Evolutionary conservation across 2,329 filamentous ascomycete species (phyloP).

Genomic region (Fusarium burgessii): DNA sequence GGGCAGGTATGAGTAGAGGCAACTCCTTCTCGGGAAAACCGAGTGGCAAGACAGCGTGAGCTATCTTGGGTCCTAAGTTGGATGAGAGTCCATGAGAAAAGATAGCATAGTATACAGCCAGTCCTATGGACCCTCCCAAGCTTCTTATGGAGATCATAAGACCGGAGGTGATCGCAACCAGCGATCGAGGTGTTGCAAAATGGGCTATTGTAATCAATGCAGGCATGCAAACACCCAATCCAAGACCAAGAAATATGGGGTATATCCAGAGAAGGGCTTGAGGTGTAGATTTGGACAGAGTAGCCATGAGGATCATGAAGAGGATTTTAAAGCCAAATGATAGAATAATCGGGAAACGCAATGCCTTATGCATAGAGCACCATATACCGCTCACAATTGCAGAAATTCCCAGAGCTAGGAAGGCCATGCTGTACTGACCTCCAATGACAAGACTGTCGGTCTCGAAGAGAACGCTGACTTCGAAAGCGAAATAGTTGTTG

Average conservation of each 20-base stretch:
- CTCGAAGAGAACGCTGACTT: neutral
- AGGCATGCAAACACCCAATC: neutral
- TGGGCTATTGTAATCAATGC: constrained; percentile 4
- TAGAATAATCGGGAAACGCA: neutral
- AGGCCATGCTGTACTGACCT: neutral
- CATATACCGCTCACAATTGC: neutral
- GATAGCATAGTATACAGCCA: neutral
- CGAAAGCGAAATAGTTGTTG: neutral
- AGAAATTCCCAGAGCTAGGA: neutral
- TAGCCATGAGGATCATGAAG: neutral
- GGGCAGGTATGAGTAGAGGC: neutral
- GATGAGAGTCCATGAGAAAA: neutral
- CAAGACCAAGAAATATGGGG: neutral
- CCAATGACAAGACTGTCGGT: neutral
- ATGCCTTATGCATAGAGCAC: neutral
- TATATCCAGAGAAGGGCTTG: neutral
- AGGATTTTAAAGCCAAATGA: neutral
- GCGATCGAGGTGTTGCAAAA: neutral
- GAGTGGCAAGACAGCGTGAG: neutral
- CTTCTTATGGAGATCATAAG: constrained; percentile 1
- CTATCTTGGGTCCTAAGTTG: neutral
- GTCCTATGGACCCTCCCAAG: neutral
- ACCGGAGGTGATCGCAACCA: neutral
- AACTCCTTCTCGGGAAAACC: neutral
- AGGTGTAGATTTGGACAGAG: neutral